Evolutionary conservation across 192 early-diverging fungal genomes (phyloP), one percentile per base, ranked within the genome.

Genomic region (Polychytrium aggregatum): DNA sequence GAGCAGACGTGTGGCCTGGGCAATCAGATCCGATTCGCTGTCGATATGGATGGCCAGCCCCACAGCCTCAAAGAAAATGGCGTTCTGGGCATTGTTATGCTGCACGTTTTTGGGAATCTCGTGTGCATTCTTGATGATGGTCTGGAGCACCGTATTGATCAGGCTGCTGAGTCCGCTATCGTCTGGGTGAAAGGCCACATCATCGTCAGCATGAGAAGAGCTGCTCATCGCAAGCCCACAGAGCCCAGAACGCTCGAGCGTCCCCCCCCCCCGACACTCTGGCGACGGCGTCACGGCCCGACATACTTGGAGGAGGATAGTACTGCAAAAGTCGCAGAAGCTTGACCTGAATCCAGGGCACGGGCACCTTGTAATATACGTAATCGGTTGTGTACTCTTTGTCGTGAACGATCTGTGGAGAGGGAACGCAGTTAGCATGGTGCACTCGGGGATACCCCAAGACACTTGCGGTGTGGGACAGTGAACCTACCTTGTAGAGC

Each of bases 291-390:
- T n/a, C n/a, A n/a, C n/a, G 27, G 25, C 18, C 0, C 26, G 3
- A 52, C 38, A 55, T 74, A 72, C 85, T 81, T 22, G 87, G 85
- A 16, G 89, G 78, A 21, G 92, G 87, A 65, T 84, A 99, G 67
- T 95, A 96, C 65, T 97, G 96, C 38, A 99, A 62, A 26, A 99
- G 70, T 25, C 91, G 75, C 44, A 99, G 67, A 17, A 96, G 77
- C 59, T 96, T 97, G 56, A 97, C 83, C 65, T 97, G 96, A 37
- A 99, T 72, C 96, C 96, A 99, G 29, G 96, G 96, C 31, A 82
- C 84, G 0, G 96, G 90, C 37, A 99, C 88, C 63, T 92, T 92
- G 69, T 99, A 99, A 67, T 99, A 99, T 20, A 90, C 70, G 59
- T 97, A 92, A 57, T 95, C 91, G 16, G 73, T 44, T 4, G 81